phyloP scores from a whole-genome alignment of 2,329 filamentous ascomycete genomes.

The Pseudocercospora vitis region DNA sequence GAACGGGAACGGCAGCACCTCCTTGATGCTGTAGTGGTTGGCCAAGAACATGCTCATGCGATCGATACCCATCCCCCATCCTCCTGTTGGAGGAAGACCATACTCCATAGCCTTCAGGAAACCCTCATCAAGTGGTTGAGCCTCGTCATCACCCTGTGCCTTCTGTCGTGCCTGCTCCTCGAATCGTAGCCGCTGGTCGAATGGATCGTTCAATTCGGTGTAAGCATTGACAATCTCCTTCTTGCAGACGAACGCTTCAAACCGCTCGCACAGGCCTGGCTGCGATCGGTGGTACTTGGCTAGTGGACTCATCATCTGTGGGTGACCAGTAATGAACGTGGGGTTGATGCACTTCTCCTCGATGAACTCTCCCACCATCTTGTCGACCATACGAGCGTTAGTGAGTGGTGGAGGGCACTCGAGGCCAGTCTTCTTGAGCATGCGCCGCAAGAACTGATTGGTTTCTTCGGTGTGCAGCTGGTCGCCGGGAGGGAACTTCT shows the following conservation, averaged over 20 bases:
- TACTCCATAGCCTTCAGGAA: slow-evolving; percentile 90
- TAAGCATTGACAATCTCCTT: slow-evolving; percentile 97
- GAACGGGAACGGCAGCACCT: slow-evolving; percentile 94
- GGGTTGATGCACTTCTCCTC: slow-evolving; percentile 93
- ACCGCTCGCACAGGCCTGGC: slow-evolving; percentile 88
- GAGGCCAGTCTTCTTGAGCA: slow-evolving; percentile 87
- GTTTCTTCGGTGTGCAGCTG: slow-evolving; percentile 88
- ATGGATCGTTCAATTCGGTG: slow-evolving; percentile 96
- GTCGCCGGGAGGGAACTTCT: slow-evolving; percentile 89
- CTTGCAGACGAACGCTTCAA: slow-evolving; percentile 95
- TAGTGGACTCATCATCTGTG: slow-evolving; percentile 82
- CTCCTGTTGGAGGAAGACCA: slow-evolving; percentile 87
- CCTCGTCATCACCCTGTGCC: slow-evolving; percentile 94
- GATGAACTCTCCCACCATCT: slow-evolving; percentile 85
- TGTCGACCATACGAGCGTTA: slow-evolving; percentile 95
- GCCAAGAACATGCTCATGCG: slow-evolving; percentile 94
- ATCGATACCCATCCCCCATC: slow-evolving; percentile 93
- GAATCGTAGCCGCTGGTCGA: slow-evolving; percentile 87
- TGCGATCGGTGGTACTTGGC: slow-evolving; percentile 89
- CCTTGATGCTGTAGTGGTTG: slow-evolving; percentile 92
- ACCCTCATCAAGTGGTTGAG: slow-evolving; percentile 91
- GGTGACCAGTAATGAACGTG: slow-evolving; percentile 85
- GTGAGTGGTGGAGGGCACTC: slow-evolving; percentile 89
- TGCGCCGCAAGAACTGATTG: slow-evolving; percentile 77
- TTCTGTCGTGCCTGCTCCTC: slow-evolving; percentile 97